Evolutionary conservation across 345 rosid genomes (phyloP).

Genomic region (Boechera divaricarpa): DNA sequence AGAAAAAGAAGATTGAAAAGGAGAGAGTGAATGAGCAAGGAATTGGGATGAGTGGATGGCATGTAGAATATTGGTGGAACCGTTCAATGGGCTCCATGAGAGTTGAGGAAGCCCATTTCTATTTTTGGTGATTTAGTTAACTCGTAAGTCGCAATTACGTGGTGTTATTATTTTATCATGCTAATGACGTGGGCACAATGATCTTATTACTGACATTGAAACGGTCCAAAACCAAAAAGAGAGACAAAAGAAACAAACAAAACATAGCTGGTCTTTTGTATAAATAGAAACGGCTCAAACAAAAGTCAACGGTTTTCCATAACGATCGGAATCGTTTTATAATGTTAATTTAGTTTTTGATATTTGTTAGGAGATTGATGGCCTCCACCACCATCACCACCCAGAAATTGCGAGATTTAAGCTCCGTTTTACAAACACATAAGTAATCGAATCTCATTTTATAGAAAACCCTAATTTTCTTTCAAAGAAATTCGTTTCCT

Average conservation of each 20-base stretch:
- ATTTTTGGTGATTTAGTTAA: constrained; percentile 7
- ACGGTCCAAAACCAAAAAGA: constrained; percentile 30
- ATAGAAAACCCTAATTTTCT: constrained; percentile 39
- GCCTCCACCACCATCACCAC: constrained; percentile 47
- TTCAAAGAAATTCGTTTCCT: constrained; percentile 32
- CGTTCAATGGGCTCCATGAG: constrained; percentile 28
- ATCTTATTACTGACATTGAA: constrained; percentile 39
- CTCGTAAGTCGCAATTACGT: constrained; percentile 20
- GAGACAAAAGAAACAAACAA: background rate
- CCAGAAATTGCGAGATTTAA: constrained; percentile 41
- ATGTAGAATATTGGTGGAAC: constrained; percentile 37
- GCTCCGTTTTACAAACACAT: constrained; percentile 42
- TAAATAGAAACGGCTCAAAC: constrained; percentile 44
- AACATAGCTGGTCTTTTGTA: constrained; percentile 17
- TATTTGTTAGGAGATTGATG: constrained; percentile 39
- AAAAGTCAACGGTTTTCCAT: constrained; percentile 45
- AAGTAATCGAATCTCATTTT: constrained; percentile 32
- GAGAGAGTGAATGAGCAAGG: constrained; percentile 14
- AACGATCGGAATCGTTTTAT: constrained; percentile 43
- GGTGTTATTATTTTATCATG: constrained; percentile 33
- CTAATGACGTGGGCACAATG: constrained; percentile 43
- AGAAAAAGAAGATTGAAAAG: constrained; percentile 2
- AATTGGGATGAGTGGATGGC: constrained; percentile 35
- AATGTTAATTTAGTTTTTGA: constrained; percentile 34
- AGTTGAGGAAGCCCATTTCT: constrained; percentile 35